These are phyloP conservation scores for Ophiostoma pallidulum DNA, from an alignment of 2,329 filamentous ascomycete genomes.

Conservation along the genomic window DNA sequence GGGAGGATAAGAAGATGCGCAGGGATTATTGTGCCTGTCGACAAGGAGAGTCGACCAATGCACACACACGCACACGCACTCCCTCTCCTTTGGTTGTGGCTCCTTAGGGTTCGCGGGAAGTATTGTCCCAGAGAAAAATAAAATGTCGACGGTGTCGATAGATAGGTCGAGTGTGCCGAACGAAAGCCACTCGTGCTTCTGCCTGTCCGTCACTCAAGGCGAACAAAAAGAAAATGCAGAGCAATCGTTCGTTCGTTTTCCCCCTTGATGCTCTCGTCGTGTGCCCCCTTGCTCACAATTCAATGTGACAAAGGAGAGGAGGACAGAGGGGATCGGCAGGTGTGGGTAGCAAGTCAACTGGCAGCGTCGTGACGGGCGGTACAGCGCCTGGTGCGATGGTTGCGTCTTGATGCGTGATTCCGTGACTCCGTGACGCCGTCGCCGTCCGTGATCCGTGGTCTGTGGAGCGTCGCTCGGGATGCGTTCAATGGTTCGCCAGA, in stretches of 20 bases:
- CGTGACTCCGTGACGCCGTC: not conserved
- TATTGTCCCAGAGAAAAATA: too few relatives aligned
- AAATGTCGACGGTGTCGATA: constrained; percentile 2
- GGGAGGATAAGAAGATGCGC: not conserved
- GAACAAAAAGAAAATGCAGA: not conserved
- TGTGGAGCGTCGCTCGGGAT: not conserved
- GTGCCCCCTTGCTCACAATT: not conserved
- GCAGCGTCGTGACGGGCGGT: not conserved
- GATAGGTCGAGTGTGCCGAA: too few relatives aligned
- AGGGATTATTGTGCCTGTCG: too few relatives aligned
- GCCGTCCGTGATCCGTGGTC: not conserved
- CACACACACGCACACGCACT: not conserved
- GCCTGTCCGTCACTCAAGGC: not conserved
- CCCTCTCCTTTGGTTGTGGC: too few relatives aligned
- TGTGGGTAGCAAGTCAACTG: too few relatives aligned
- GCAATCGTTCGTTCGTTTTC: not conserved
- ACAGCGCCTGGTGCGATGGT: not conserved
- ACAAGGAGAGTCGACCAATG: not conserved
- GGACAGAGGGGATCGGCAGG: too few relatives aligned
- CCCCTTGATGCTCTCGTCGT: not conserved
- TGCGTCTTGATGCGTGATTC: constrained; percentile 4
- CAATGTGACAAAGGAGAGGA: too few relatives aligned
- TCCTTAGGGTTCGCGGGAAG: too few relatives aligned
- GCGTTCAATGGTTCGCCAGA: too few relatives aligned
- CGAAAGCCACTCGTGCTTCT: not conserved